Evolutionary conservation across 805 yeast species (phyloP).

Genomic region (Monosporozyma aerobia): DNA sequence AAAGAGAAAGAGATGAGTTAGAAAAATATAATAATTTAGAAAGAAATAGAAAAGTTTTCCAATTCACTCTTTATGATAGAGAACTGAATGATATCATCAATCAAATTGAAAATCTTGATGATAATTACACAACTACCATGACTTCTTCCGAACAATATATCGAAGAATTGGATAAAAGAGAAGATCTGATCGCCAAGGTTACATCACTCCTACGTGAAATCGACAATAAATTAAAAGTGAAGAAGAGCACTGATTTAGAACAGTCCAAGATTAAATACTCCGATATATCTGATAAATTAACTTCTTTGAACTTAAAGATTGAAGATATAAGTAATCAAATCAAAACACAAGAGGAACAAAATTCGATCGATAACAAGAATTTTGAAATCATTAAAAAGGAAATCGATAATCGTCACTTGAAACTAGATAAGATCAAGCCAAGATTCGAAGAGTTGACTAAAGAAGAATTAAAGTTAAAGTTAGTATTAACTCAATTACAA

Average conservation of each 20-base stretch:
- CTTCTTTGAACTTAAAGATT: slow-evolving; percentile 41
- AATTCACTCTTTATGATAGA: slow-evolving; percentile 66
- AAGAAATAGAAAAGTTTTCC: slow-evolving; percentile 57
- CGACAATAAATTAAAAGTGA: slow-evolving; percentile 41
- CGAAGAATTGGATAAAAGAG: slow-evolving; percentile 52
- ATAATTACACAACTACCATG: slow-evolving; percentile 42
- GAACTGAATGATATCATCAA: slow-evolving; percentile 57
- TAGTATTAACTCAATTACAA: slow-evolving; percentile 34
- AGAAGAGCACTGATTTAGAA: slow-evolving; percentile 43
- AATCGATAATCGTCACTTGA: slow-evolving; percentile 32
- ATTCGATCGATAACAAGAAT: slow-evolving; percentile 20
- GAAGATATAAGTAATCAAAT: slow-evolving; percentile 35
- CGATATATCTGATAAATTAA: slow-evolving; percentile 40
- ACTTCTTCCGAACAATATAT: slow-evolving; percentile 47
- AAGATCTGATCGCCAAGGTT: slow-evolving; percentile 38
- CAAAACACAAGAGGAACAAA: slow-evolving; percentile 26
- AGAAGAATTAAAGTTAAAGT: slow-evolving; percentile 35
- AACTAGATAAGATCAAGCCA: slow-evolving; percentile 35
- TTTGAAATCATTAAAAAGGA: slow-evolving; percentile 19
- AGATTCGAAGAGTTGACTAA: slow-evolving; percentile 31
- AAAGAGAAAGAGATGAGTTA: slow-evolving; percentile 69
- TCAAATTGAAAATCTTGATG: slow-evolving; percentile 53
- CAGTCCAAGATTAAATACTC: slow-evolving; percentile 43
- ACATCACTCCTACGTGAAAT: slow-evolving; percentile 39
- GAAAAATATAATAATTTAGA: slow-evolving; percentile 61